A percentile compares a stretch with the other conserved stretches of the same genome.
Evolutionary conservation across 345 rosid species (phyloP).

Genomic region (Salix arbutifolia): DNA sequence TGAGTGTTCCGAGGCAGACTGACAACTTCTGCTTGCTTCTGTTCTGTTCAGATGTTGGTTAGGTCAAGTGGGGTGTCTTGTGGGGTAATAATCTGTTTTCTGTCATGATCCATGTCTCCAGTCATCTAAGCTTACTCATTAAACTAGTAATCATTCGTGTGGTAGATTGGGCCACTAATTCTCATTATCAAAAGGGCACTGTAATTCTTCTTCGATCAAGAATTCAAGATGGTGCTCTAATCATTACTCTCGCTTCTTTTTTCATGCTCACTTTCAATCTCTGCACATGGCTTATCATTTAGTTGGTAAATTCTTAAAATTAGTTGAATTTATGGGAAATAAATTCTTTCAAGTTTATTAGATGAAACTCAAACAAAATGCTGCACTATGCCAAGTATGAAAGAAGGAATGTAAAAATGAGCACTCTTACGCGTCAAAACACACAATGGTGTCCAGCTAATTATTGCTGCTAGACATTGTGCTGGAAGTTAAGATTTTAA

Average conservation of each 20-base stretch:
- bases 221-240: neutral
- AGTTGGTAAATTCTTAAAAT: too few relatives aligned
- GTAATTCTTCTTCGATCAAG: neutral
- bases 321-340: neutral
- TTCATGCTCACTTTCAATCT: neutral
- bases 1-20: slow-evolving; percentile 13
- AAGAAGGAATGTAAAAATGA: neutral
- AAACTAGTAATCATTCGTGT: neutral
- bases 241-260: neutral
- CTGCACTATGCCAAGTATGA: too few relatives aligned
- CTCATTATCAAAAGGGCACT: neutral
- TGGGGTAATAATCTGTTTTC: slow-evolving; percentile 7
- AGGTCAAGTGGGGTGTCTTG: slow-evolving; percentile 9
- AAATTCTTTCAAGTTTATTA: too few relatives aligned
- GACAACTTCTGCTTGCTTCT: slow-evolving; percentile 14
- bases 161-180: neutral
- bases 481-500: neutral
- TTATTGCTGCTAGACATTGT: neutral
- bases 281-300: neutral
- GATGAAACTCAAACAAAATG: too few relatives aligned
- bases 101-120: neutral
- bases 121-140: neutral
- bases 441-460: slow-evolving; percentile 16
- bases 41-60: slow-evolving; percentile 5
- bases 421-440: too few relatives aligned